Evolutionary conservation across 768 basidiomycete genomes (phyloP).

Genomic region (Rubroboletus pulcherrimus): DNA sequence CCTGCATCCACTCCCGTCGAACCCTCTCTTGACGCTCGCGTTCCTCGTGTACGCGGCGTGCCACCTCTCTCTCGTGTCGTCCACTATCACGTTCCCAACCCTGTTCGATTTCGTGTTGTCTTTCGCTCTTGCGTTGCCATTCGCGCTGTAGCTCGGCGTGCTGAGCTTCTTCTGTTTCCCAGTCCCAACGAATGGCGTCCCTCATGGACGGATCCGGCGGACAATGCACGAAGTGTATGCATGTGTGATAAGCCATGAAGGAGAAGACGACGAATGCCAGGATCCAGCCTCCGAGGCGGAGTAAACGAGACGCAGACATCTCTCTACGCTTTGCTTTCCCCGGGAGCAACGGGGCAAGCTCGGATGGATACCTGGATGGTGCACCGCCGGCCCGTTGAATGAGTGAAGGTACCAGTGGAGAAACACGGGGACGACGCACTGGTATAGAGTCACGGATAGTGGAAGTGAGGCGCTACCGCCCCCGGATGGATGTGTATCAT

Average conservation of each 20-base stretch:
- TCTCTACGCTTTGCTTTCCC: no score
- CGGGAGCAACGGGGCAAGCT: not conserved
- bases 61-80: conserved; percentile 4
- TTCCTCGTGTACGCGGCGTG: conserved; percentile 1
- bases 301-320: not conserved
- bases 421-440: not conserved
- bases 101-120: not conserved
- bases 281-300: not conserved
- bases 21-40: not conserved
- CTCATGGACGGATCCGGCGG: conserved; percentile 3
- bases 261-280: not conserved
- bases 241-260: not conserved
- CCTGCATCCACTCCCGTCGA: conserved; percentile 2
- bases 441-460: not conserved
- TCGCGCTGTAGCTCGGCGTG: not conserved
- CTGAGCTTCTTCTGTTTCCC: conserved; percentile 2
- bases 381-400: no score
- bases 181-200: not conserved
- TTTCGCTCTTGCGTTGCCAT: conserved; percentile 3
- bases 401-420: not conserved
- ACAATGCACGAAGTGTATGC: conserved; percentile 1
- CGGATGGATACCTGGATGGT: not conserved
- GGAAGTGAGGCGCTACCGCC: no score
- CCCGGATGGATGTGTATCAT: not conserved
- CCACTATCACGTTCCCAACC: not conserved